Evolutionary conservation across 2,329 filamentous ascomycete genomes (phyloP), one percentile per base, ranked within the genome.

Genomic region (Penicillium sp.): DNA sequence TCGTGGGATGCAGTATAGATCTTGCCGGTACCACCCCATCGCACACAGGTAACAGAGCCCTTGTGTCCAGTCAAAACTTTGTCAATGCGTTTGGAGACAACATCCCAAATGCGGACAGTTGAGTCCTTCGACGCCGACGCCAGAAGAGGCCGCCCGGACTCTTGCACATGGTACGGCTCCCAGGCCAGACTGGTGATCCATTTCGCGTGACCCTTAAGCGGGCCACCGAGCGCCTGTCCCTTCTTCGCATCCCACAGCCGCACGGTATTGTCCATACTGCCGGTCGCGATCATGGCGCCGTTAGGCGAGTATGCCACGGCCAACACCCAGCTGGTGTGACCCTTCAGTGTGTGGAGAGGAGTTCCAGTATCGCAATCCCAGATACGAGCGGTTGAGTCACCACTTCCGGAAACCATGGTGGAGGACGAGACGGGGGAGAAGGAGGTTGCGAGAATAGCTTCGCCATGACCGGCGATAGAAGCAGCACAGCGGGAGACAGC

Each of bases 361-460:
- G 92, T 97, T 48, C 93, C 93, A 0, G 92, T 97, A 68, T 97
- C 91, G 49, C 92, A 93, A 69, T 99, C 93, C 92, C 92, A 97
- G 78, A 98, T 88, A 55, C 93, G 82, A 0, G 93, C 93, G 1
- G 93, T 97, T 65, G 89, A 89, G 70, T 99, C 95, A 47, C 95
- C 95, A 60, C 89, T 92, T 0, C 93, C 95, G 1, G 91, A 96
- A 0, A 92, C 93, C 74, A 97, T 83, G 57, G 88, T 83, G 11
- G 87, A 86, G 26, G 90, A 93, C 7, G 85, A 87, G 37, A 85
- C 83, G 0, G 93, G 93, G 0, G 90, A 95, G 75, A 97, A 98
- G 39, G 93, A 87, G 2, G 90, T 88, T 29, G 90, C 85, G 23
- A 98, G 81, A 65, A 98, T 98, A 3, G 93, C 88, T 73, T 96